Evolutionary conservation across 352 stramenopile species (phyloP), one percentile per base, ranked within the genome.

Genomic region (Phytophthora tubulina): DNA sequence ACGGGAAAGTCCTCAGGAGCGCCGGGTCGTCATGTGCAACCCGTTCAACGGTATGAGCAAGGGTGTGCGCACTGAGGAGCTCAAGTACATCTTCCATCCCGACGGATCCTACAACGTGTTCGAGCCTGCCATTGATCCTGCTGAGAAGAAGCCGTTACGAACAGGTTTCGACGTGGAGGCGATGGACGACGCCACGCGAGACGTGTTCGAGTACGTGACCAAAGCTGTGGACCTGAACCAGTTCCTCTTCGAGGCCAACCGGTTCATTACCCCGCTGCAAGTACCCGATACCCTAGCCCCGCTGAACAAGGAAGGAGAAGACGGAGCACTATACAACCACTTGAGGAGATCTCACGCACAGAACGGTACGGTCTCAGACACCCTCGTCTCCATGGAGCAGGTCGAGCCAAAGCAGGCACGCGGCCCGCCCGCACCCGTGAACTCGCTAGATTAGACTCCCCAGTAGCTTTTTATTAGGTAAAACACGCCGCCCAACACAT

Each of bases 1-100:
- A 50, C 49, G 56, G 1, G 39, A 76, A 54, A 78, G 75, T 14
- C 49, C 49, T 2, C 44, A 73, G 17, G 80, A 85, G 13, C 85
- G 85, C 7, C 81, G 75, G 21, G 83, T 90, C 15, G 54, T 93
- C 39, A 48, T 91, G 67, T 93, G 85, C 55, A 93, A 93, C 51
- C 83, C 85, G 33, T 93, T 93, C 73, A 82, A 90, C 52, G 81
- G 85, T 17, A 82, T 87, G 70, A 91, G 74, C 44, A 89, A 91
- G 67, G 82, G 83, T 14, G 80, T 86, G 8, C 81, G 81, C 32
- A 93, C 85, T 0, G 82, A 93, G 58, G 75, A 88, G 45, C 73
- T 81, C 70, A 93, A 93, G 78, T 93, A 88, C 71, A 77, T 87
- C n/a, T 93, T 87, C 75, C 84, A 86, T 45, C 73, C 81, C 0